These are phyloP conservation scores for Calonectria crousiana DNA, from an alignment of 2,329 filamentous ascomycete genomes.

Conservation along the genomic window DNA sequence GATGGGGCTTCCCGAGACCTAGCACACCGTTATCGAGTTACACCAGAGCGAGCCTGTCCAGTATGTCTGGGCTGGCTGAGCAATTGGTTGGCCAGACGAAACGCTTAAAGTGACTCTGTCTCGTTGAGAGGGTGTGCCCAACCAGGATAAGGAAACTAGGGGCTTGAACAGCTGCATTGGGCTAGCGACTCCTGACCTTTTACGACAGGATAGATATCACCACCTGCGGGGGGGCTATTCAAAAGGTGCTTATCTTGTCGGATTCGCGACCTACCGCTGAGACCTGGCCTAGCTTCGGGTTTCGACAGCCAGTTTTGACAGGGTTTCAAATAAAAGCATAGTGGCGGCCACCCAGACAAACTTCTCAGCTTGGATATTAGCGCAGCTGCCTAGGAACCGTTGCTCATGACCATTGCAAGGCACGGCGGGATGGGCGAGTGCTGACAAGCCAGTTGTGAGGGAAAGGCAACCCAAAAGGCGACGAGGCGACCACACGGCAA, in stretches of 20 bases:
- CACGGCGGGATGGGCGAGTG: not conserved
- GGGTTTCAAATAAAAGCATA: not conserved
- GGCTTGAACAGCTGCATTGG: slow-evolving; percentile 75
- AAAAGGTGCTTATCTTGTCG: not conserved
- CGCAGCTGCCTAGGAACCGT: not conserved
- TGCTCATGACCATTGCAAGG: not conserved
- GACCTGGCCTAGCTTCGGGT: not conserved
- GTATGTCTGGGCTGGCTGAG: slow-evolving; percentile 69
- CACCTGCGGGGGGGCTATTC: slow-evolving; percentile 59
- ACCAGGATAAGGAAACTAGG: slow-evolving; percentile 81
- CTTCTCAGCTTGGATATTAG: not conserved
- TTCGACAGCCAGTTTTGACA: not conserved
- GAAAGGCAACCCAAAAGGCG: slow-evolving; percentile 9
- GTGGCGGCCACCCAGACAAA: not conserved
- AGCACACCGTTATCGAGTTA: slow-evolving; percentile 83
- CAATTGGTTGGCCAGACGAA: slow-evolving; percentile 27
- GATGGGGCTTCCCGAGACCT: slow-evolving; percentile 75
- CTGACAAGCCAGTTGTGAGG: not conserved
- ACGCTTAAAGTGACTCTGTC: slow-evolving; percentile 24
- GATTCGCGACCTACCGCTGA: not conserved
- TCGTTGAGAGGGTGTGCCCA: slow-evolving; percentile 76
- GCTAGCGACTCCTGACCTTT: slow-evolving; percentile 87
- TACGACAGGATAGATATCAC: slow-evolving; percentile 81
- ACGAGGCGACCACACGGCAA: slow-evolving; percentile 7
- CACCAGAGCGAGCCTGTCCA: slow-evolving; percentile 77